Evolutionary conservation across 768 basidiomycete genomes (phyloP), one percentile per base, ranked within the genome.

Genomic region (Dacryopinax primogenitus): DNA sequence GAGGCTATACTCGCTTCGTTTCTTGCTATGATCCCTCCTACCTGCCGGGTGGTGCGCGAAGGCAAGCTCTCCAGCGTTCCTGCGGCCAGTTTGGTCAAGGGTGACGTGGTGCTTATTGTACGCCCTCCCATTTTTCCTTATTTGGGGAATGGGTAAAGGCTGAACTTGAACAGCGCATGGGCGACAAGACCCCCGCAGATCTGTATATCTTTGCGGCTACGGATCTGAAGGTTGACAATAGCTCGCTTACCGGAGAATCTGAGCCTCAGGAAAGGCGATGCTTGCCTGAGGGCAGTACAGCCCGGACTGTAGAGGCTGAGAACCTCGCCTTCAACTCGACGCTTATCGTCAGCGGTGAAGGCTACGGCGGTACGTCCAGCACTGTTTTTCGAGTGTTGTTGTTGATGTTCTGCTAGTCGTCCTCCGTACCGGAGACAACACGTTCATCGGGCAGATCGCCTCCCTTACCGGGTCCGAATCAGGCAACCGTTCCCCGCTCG

Each of bases 281-380:
- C 11, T 67, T 78, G 26, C 76, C 78, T 1, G 72, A 80, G 62
- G 86, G 86, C 3, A 77, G 78, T 1, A 66, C 72, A 6, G 68
- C 69, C 16, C 78, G 84, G 16, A 79, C 83, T 0, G 83, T 84
- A 4, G 84, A 86, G 69, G 85, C 86, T 1, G 82, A 86, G 67
- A 87, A 86, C 66, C 68, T 86, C 74, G 85, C 84, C n/a, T 87
- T 86, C 74, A 86, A 86, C 69, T 86, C 84, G 3, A 86, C 85
- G 2, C 76, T 86, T 12, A 74, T 86, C 12, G 83, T 87, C 66
- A 86, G 85, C 69, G 85, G 86, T n/a, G 85, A 87, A 77, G 86
- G 76, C 66, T 86, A 83, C 81, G 85, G 85, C 65, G 72, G 84
- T 84, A 70, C 71, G 82, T 76, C 23, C n/a, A 11, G 41, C 18